phyloP scores from a whole-genome alignment of 1,284 basidiomycete genomes.

The Cryptococcus sp. region DNA sequence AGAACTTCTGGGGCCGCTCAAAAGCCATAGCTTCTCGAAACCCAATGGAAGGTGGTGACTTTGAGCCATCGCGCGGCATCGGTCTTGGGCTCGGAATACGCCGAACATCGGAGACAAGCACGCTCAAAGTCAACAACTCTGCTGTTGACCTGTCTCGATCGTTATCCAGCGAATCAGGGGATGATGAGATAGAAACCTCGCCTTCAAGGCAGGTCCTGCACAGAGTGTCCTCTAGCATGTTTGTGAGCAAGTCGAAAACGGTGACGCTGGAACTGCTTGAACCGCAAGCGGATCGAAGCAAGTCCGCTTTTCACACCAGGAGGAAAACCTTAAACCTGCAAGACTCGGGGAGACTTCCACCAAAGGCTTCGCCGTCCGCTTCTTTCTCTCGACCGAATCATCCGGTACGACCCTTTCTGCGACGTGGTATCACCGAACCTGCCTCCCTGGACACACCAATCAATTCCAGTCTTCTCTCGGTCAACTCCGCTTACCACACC shows the following conservation, averaged over 20 bases:
- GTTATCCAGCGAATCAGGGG: constrained; percentile 24
- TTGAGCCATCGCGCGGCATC: constrained; percentile 8
- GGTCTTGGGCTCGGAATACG: constrained; percentile 19
- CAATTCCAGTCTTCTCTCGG: constrained; percentile 16
- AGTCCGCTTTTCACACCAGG: constrained; percentile 9
- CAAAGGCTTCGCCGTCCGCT: no score
- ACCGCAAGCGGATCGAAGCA: not conserved
- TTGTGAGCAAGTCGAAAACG: not conserved
- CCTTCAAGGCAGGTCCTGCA: constrained; percentile 18
- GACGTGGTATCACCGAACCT: constrained; percentile 44
- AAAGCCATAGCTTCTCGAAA: constrained; percentile 6
- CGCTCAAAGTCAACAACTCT: not conserved
- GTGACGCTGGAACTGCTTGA: no score
- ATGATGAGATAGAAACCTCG: constrained; percentile 18
- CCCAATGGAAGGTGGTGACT: constrained; percentile 13
- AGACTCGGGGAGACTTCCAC: no score
- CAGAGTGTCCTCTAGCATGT: constrained; percentile 8
- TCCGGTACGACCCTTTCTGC: constrained; percentile 23
- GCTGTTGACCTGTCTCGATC: constrained; percentile 15
- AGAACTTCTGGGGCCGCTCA: constrained; percentile 8
- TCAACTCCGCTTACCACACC: constrained; percentile 24
- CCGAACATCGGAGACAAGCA: constrained; percentile 1
- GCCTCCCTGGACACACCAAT: constrained; percentile 2
- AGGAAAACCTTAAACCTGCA: not conserved
- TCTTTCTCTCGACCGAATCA: no score